Base-by-base conservation (phyloP, 2,329 filamentous ascomycete genomes). In the Xylaria multiplex region DNA sequence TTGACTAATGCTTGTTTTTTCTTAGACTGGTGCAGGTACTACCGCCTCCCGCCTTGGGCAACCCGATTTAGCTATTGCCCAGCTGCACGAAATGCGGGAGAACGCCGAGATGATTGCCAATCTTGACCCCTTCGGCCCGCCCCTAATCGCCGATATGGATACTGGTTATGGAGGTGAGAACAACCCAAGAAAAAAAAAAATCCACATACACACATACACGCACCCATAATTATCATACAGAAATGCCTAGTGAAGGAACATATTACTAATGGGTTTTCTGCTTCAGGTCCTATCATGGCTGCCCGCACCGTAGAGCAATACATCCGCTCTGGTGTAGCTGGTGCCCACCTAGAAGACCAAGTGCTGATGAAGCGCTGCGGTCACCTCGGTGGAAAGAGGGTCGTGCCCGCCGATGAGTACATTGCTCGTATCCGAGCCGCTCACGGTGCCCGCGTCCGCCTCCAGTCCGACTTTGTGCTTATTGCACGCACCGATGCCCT, bases 401-500 rank as follows among this genome's bases (percentile, higher is more conserved):
- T 91, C 13, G 88, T 91, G 8, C 73, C 78, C 1, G 66, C 74
- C 0, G 81, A 84, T 0, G 82, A 82, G 22, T 90, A 82, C 69
- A 74, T 82, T n/a, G 76, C 80, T n/a, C 81, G 88, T 0, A 86
- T 91, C 71, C 79, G 83, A 0, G 88, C 88, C 0, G 87, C 87
- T 0, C 79, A 77, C 13, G 77, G 81, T 7, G 84, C 86, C 1
- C 79, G 87, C 2, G 76, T 81, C 24, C 77, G 79, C 19, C 74
- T 84, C 35, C 79, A 80, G 11, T 81, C 81, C 16, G 88, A 90
- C 68, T 87, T 91, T 43, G 82, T 91, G 32, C 82, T 91, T 62
- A 90, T 91, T 63, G 88, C 88, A 0, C 81, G 88, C 11, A 90
- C 88, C 0, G 88, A 91, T 70, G 85, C 88, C 1, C 77, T 88